Evolutionary conservation across 306 rosid genomes (phyloP).

Genomic region (Cyclanthera cordifolia): DNA sequence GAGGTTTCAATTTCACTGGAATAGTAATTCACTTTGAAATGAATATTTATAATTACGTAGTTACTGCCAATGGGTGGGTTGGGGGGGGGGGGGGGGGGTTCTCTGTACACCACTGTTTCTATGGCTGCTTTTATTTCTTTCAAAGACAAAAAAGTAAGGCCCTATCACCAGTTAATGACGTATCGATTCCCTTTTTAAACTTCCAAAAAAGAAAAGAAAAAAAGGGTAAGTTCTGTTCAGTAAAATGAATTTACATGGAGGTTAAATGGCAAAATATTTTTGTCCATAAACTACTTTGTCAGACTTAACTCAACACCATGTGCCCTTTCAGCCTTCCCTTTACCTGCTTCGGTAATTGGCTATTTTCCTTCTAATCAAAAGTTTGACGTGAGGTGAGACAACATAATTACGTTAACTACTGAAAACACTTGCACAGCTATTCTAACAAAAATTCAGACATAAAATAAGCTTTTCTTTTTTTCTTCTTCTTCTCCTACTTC

Average conservation of each 20-base stretch:
- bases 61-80: neutral
- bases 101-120: neutral
- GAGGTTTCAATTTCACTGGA: slow-evolving; percentile 2
- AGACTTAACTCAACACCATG: neutral
- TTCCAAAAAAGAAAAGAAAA: neutral
- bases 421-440: neutral
- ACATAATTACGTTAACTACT: neutral
- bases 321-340: neutral
- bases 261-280: slow-evolving; percentile 1
- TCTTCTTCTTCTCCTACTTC: too few species aligned
- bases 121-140: slow-evolving; percentile 11
- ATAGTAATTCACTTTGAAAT: neutral
- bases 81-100: neutral
- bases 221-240: neutral
- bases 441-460: neutral
- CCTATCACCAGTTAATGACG: slow-evolving; percentile 1
- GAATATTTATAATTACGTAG: neutral
- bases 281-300: slow-evolving; percentile 11
- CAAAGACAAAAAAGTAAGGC: slow-evolving; percentile 1
- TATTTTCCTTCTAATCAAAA: too few species aligned
- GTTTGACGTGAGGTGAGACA: neutral
- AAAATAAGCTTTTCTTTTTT: too few species aligned
- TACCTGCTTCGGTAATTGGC: too few species aligned
- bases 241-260: neutral
- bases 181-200: slow-evolving; percentile 3